A percentile compares a stretch with the other conserved stretches of the same genome.
Evolutionary conservation across 163 green algal species (phyloP).

Genomic region (Scenedesmus sp.): DNA sequence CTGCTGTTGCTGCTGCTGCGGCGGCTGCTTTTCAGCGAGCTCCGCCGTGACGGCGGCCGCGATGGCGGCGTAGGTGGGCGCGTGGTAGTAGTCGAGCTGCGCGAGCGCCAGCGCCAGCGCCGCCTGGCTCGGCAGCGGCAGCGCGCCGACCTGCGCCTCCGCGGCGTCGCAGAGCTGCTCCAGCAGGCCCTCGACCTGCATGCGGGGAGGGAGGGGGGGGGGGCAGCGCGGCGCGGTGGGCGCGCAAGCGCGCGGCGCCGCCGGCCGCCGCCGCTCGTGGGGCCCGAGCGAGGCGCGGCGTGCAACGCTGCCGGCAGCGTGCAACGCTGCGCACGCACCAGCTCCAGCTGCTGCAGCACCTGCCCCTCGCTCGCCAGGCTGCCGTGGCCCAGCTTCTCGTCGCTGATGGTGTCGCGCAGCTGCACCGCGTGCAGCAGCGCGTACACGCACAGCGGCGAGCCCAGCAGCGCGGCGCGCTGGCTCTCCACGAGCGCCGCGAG

Average conservation of each 20-base stretch:
- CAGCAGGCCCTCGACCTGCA: constrained; percentile 31
- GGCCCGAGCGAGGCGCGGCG: no score
- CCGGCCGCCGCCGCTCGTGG: no score
- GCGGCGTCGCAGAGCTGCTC: constrained; percentile 20
- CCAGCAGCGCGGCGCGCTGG: constrained; percentile 15
- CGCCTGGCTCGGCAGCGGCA: constrained; percentile 17
- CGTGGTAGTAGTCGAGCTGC: constrained; percentile 36
- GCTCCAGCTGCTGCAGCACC: constrained; percentile 18
- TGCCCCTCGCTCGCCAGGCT: constrained; percentile 6
- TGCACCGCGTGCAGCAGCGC: constrained; percentile 35
- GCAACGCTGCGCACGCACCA: no score
- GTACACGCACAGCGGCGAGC: constrained; percentile 30
- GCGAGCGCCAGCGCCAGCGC: constrained; percentile 33
- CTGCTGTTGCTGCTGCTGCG: constrained; percentile 4
- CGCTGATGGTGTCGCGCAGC: constrained; percentile 14
- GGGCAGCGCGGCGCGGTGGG: no score
- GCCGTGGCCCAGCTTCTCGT: not conserved
- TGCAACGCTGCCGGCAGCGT: no score
- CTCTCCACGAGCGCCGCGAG: constrained; percentile 24
- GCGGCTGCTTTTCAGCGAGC: not conserved
- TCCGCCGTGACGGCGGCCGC: not conserved
- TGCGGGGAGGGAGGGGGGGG: no score
- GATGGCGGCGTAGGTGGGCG: not conserved
- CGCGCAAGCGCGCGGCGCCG: no score
- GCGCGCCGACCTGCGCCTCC: not conserved